phyloP scores from a whole-genome alignment of 2,329 filamentous ascomycete genomes.

The Leptosphaerulina australis region DNA sequence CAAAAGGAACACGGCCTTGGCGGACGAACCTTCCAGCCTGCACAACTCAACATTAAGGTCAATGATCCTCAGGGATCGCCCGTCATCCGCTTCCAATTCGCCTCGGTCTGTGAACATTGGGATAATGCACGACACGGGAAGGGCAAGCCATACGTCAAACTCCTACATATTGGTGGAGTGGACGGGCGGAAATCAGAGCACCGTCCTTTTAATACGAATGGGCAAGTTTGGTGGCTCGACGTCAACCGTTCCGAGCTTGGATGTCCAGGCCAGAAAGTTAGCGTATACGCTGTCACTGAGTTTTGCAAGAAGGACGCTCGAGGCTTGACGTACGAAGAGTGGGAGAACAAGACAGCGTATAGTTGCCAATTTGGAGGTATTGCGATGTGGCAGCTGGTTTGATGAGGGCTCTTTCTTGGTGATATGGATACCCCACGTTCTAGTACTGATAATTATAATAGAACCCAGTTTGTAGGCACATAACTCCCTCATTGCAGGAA shows the following conservation, averaged over 20 bases:
- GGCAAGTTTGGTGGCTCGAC: conserved; percentile 82
- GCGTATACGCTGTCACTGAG: conserved; percentile 65
- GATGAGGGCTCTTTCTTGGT: conserved; percentile 7
- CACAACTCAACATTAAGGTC: conserved; percentile 65
- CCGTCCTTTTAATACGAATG: conserved; percentile 73
- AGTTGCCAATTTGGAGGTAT: conserved; percentile 56
- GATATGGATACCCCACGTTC: conserved; percentile 7
- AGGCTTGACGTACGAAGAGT: conserved; percentile 54
- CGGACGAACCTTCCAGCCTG: conserved; percentile 66
- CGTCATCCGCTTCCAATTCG: conserved; percentile 77
- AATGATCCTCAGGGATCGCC: conserved; percentile 52
- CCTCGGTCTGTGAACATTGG: conserved; percentile 83
- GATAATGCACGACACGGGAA: conserved; percentile 70
- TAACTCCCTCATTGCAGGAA: too few relatives aligned
- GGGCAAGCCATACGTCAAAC: conserved; percentile 70
- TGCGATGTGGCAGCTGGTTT: conserved; percentile 61
- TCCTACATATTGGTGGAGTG: conserved; percentile 65
- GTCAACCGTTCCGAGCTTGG: conserved; percentile 61
- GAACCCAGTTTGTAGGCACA: not conserved
- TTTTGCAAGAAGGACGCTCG: conserved; percentile 59
- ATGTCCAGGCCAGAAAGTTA: conserved; percentile 62
- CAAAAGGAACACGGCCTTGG: conserved; percentile 59
- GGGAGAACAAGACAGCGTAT: conserved; percentile 46
- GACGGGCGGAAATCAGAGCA: conserved; percentile 72
- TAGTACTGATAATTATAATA: conserved; percentile 2